A percentile compares a stretch with the other conserved stretches of the same genome.
Conservation (phyloP, 768 basidiomycete species). For the Naganishia vaughanmartiniae region DNA sequence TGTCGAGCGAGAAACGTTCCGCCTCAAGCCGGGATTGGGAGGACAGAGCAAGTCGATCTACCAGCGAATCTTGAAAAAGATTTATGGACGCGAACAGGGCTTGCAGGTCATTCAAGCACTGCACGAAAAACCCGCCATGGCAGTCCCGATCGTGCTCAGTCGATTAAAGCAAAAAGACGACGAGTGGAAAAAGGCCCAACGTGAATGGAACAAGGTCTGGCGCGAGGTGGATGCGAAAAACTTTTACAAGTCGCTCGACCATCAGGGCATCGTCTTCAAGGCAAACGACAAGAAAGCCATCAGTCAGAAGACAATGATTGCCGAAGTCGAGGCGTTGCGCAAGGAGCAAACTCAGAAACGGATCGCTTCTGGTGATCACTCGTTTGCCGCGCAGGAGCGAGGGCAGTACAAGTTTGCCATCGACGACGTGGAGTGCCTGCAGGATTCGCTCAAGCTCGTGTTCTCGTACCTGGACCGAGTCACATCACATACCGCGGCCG, state of each 20-base stretch:
- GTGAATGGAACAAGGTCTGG: conserved; percentile 97
- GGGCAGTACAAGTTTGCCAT: conserved; percentile 78
- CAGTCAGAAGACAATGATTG: conserved; percentile 49
- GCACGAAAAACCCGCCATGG: conserved; percentile 84
- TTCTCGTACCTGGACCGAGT: conserved; percentile 88
- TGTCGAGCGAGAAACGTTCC: conserved; percentile 78
- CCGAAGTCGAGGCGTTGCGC: conserved; percentile 49
- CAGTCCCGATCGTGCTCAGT: conserved; percentile 84
- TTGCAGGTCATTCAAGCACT: conserved; percentile 60
- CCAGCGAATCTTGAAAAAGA: conserved; percentile 86
- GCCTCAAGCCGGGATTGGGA: conserved; percentile 82
- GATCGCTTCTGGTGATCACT: conserved; percentile 47
- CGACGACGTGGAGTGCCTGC: conserved; percentile 72
- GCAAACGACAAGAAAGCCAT: conserved; percentile 75
- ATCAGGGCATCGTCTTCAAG: conserved; percentile 93
- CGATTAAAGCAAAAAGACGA: conserved; percentile 91
- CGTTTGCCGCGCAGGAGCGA: conserved; percentile 56
- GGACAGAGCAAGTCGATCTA: conserved; percentile 82
- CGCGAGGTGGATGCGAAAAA: conserved; percentile 91
- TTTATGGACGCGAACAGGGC: conserved; percentile 67
- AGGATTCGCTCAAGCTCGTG: conserved; percentile 84
- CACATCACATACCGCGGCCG: conserved; percentile 65
- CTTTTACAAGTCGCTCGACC: conserved; percentile 95
- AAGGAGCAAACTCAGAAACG: conserved; percentile 51
- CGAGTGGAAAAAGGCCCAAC: conserved; percentile 89